phyloP scores from a whole-genome alignment of 2,329 filamentous ascomycete genomes.

The Talaromyces funiculosus region DNA sequence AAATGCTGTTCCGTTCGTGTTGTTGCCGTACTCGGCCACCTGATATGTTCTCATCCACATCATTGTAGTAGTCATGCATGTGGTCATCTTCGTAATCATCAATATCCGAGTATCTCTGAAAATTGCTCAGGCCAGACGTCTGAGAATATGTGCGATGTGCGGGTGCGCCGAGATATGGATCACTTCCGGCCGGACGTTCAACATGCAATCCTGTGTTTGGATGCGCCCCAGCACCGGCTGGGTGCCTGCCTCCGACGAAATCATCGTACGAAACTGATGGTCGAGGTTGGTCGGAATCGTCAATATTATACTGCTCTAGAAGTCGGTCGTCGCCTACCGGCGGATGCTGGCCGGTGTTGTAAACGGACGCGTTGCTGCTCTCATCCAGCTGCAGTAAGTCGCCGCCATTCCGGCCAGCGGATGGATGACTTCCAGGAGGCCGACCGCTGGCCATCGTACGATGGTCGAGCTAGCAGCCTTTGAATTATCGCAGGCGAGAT shows the following conservation, averaged over 20 bases:
- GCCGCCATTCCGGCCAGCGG: conserved; percentile 37
- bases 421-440: conserved; percentile 47
- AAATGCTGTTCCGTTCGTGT: conserved; percentile 78
- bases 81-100: conserved; percentile 79
- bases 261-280: conserved; percentile 92
- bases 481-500: not conserved
- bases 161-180: conserved; percentile 33
- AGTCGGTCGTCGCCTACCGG: conserved; percentile 78
- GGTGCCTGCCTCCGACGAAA: conserved; percentile 67
- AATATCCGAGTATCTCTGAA: conserved; percentile 83
- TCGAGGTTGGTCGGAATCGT: conserved; percentile 59
- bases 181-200: conserved; percentile 28
- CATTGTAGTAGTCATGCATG: conserved; percentile 65
- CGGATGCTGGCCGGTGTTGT: conserved; percentile 70
- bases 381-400: conserved; percentile 38
- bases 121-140: conserved; percentile 77
- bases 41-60: conserved; percentile 51
- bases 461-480: conserved; percentile 32
- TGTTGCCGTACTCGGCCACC: conserved; percentile 51
- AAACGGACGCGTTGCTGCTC: conserved; percentile 42
- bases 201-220: conserved; percentile 26
- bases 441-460: conserved; percentile 47
- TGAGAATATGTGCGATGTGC: conserved; percentile 58
- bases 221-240: conserved; percentile 41
- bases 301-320: conserved; percentile 66